phyloP scores from a whole-genome alignment of 768 basidiomycete species.

The Termitomyces sp. region DNA sequence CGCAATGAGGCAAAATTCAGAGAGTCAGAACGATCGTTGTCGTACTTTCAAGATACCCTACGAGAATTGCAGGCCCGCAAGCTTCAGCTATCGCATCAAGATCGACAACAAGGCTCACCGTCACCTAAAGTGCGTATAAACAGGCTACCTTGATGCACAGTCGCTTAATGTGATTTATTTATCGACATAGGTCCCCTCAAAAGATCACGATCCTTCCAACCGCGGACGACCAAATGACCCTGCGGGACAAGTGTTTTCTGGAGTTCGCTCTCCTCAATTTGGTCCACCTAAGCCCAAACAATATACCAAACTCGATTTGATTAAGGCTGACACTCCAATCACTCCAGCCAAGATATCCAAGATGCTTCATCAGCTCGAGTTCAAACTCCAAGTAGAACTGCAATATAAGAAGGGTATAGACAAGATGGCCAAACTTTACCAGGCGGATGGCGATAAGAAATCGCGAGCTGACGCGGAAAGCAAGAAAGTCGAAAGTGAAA shows the following conservation, averaged over 20 bases:
- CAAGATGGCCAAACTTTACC: conserved; percentile 97
- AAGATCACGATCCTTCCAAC: conserved; percentile 38
- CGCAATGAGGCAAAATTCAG: conserved; percentile 81
- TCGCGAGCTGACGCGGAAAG: conserved; percentile 89
- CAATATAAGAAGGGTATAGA: conserved; percentile 98
- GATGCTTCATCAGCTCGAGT: conserved; percentile 98
- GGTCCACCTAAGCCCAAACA: conserved; percentile 50
- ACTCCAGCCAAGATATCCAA: conserved; percentile 94
- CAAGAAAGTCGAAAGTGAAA: conserved; percentile 92
- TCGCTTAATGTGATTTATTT: background rate
- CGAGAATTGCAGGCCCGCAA: conserved; percentile 79
- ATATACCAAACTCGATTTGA: conserved; percentile 86
- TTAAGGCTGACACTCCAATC: conserved; percentile 96
- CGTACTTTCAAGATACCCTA: conserved; percentile 84
- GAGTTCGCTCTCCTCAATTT: conserved; percentile 29
- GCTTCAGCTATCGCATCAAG: conserved; percentile 51
- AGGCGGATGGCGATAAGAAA: conserved; percentile 96
- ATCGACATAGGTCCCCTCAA: conserved; percentile 42
- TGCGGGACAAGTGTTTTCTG: conserved; percentile 30
- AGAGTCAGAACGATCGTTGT: conserved; percentile 77
- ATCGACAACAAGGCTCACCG: conserved; percentile 42
- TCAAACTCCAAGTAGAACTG: conserved; percentile 97
- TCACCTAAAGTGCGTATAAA: conserved; percentile 34
- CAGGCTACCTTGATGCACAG: too few species aligned
- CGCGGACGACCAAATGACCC: conserved; percentile 32